phyloP scores from a whole-genome alignment of 805 yeast species.

The Lachancea lanzarotensis region DNA sequence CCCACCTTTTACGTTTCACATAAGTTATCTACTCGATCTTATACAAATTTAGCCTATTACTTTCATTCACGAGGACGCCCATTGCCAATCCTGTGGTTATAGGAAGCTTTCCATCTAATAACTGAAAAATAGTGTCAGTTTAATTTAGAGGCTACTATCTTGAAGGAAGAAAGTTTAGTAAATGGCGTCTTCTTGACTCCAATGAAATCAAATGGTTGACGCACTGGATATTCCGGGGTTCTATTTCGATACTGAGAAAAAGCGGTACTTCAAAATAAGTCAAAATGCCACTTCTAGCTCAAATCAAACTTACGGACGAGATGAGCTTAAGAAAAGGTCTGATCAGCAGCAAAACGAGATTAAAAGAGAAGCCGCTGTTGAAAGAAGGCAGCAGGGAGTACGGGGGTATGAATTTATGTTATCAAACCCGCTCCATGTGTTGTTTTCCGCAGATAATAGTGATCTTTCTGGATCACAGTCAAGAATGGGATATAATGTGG shows the following conservation, averaged over 20 bases:
- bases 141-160: not conserved
- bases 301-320: slow-evolving; percentile 3
- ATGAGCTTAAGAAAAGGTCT: not conserved
- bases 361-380: not conserved
- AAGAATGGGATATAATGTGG: not conserved
- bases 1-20: not conserved
- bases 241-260: slow-evolving; percentile 21
- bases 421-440: not conserved
- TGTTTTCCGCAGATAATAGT: not conserved
- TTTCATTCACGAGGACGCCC: not conserved
- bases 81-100: not conserved
- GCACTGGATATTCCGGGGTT: slow-evolving; percentile 23
- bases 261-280: slow-evolving; percentile 20
- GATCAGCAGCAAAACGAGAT: not conserved
- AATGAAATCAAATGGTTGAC: slow-evolving; percentile 1
- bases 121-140: not conserved
- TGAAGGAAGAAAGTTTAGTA: not conserved
- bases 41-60: not conserved
- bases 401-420: not conserved
- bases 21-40: not conserved
- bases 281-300: not conserved
- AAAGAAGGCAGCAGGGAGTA: no score
- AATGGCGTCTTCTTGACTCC: not conserved
- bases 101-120: no score
- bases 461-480: not conserved